Percentiles rank a stretch among this genome's conserved stretches.
Evolutionary conservation across 352 stramenopile genomes (phyloP).

Genomic region (Thalassiosira sp.): DNA sequence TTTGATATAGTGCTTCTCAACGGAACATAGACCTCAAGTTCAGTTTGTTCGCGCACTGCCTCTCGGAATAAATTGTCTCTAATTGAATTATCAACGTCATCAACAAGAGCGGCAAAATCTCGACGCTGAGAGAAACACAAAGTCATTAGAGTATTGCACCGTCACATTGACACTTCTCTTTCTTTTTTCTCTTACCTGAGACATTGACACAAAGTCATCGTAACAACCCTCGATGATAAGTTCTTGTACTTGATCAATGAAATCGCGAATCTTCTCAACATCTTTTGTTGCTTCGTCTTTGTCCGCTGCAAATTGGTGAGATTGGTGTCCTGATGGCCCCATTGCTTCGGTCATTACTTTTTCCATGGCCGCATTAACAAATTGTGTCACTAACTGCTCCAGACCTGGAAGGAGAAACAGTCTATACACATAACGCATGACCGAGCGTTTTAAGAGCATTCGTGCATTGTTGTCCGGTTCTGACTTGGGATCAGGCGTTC

Average conservation of each 20-base stretch:
- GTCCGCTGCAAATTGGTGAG: conserved; percentile 17
- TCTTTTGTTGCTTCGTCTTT: conserved; percentile 52
- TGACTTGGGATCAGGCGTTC: conserved; percentile 31
- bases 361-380: conserved; percentile 58
- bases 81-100: conserved; percentile 32
- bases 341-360: conserved; percentile 42
- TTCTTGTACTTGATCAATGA: conserved; percentile 75
- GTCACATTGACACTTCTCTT: too few relatives aligned
- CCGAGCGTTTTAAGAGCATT: conserved; percentile 63
- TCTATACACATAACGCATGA: conserved; percentile 74
- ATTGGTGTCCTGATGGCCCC: conserved; percentile 24
- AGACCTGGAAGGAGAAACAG: conserved; percentile 75
- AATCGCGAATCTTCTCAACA: conserved; percentile 64
- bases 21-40: conserved; percentile 82
- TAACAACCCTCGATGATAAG: conserved; percentile 71
- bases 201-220: conserved; percentile 67
- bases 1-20: conserved; percentile 72
- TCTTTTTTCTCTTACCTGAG: too few relatives aligned
- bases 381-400: conserved; percentile 61
- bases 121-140: too few relatives aligned
- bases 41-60: conserved; percentile 73
- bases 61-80: conserved; percentile 67
- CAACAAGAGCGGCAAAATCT: conserved; percentile 51
- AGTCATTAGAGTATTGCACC: too few relatives aligned
- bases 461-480: conserved; percentile 43